Conservation (phyloP, 192 early-diverging fungal genomes). For the Coemansia sp. region DNA sequence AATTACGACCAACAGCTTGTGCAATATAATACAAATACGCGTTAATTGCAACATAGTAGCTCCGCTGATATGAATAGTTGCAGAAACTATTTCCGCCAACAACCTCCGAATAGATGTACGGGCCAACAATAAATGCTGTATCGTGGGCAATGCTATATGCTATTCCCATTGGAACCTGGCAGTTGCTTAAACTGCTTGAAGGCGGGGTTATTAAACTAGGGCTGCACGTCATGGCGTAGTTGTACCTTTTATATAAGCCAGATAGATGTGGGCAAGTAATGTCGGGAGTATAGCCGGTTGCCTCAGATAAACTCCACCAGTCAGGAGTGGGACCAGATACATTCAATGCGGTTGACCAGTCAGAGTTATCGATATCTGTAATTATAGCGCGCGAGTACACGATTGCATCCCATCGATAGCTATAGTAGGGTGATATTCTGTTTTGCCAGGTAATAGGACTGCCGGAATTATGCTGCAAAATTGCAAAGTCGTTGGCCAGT, state of each 20-base stretch:
- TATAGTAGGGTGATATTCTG: not conserved
- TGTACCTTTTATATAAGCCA: not conserved
- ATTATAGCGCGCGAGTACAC: not conserved
- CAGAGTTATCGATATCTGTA: not conserved
- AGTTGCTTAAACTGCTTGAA: not conserved
- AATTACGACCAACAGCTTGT: not conserved
- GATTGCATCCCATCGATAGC: not conserved
- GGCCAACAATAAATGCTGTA: constrained; percentile 8
- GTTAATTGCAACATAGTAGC: constrained; percentile 9
- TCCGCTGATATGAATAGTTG: constrained; percentile 1
- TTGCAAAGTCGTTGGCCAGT: constrained; percentile 9
- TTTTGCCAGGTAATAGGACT: constrained; percentile 3
- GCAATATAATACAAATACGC: not conserved
- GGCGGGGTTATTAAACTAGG: not conserved
- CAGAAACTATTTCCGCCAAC: constrained; percentile 13
- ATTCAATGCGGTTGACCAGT: not conserved
- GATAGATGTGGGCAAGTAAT: not conserved
- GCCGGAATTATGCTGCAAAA: constrained; percentile 14
- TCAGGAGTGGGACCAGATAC: too few species aligned
- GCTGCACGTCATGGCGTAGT: not conserved
- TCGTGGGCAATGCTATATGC: not conserved
- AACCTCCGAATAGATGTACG: constrained; percentile 13
- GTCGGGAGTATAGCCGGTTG: too few species aligned
- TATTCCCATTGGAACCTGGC: not conserved
- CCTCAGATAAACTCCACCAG: too few species aligned